phyloP scores from a whole-genome alignment of 306 rosid species.

The Pyrus pyrifolia region DNA sequence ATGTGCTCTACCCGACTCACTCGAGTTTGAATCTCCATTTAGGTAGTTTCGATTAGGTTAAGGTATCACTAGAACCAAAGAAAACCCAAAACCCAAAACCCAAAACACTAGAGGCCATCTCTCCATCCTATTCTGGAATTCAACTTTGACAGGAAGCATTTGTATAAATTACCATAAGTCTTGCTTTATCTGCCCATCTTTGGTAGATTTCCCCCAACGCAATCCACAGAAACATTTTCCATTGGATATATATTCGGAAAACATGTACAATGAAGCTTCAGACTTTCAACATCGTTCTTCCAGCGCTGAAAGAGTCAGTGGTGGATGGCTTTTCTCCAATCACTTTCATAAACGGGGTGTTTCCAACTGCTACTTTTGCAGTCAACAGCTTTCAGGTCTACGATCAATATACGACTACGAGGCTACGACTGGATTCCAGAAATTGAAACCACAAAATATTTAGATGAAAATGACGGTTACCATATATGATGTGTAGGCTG shows the following conservation, averaged over 20 bases:
- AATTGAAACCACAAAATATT: background rate
- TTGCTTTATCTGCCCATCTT: too few relatives aligned
- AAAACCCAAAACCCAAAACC: background rate
- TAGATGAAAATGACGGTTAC: background rate
- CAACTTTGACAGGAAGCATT: background rate
- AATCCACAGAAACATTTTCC: background rate
- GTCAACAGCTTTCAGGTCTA: background rate
- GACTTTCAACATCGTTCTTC: background rate
- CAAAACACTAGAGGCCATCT: background rate
- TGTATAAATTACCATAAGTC: too few relatives aligned
- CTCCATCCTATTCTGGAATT: background rate
- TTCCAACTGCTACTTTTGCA: background rate
- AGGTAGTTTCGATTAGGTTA: background rate
- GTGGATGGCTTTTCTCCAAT: background rate
- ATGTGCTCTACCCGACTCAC: too few relatives aligned
- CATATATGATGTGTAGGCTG: background rate
- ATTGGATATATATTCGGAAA: background rate
- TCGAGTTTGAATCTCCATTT: too few relatives aligned
- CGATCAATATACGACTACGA: background rate
- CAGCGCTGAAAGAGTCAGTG: background rate
- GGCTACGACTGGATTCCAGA: background rate
- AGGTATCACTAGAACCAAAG: background rate
- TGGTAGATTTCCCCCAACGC: too few relatives aligned
- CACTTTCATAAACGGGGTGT: background rate
- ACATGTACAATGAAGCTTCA: background rate